These are phyloP conservation scores for Dendrobium nobile DNA, from an alignment of 106 monocot genomes.

Conservation along the genomic window DNA sequence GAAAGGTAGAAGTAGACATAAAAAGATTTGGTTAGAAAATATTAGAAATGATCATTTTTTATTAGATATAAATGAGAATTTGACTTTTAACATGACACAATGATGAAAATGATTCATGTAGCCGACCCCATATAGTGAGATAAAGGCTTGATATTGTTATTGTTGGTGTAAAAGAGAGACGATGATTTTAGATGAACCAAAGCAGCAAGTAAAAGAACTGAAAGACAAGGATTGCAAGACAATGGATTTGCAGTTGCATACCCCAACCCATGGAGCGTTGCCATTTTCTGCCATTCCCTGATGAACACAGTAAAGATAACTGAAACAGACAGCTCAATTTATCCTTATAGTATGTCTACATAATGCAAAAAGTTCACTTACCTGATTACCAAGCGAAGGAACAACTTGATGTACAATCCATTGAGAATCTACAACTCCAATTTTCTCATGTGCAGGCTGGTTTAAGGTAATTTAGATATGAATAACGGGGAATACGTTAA, in stretches of 20 bases:
- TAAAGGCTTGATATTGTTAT: no score
- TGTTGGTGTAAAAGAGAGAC: neutral
- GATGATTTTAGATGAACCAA: neutral
- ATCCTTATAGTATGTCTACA: neutral
- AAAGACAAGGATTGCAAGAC: neutral
- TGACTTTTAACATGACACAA: no score
- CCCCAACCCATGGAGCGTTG: slow-evolving; percentile 4
- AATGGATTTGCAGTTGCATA: neutral
- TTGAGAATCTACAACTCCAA: slow-evolving; percentile 15
- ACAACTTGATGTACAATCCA: slow-evolving; percentile 17
- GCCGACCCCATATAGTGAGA: no score
- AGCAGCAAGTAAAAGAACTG: neutral
- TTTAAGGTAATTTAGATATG: neutral
- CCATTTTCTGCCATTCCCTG: slow-evolving; percentile 7
- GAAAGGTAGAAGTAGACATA: no score
- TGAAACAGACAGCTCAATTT: neutral
- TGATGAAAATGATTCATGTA: no score
- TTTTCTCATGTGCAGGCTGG: slow-evolving; percentile 57
- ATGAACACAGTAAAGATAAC: neutral
- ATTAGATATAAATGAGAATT: no score
- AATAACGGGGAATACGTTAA: neutral
- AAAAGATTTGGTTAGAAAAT: no score
- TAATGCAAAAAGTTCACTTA: neutral
- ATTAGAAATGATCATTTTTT: no score
- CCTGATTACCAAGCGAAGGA: slow-evolving; percentile 18